Conservation (phyloP, 352 stramenopile species). For the Phytophthora syringae region DNA sequence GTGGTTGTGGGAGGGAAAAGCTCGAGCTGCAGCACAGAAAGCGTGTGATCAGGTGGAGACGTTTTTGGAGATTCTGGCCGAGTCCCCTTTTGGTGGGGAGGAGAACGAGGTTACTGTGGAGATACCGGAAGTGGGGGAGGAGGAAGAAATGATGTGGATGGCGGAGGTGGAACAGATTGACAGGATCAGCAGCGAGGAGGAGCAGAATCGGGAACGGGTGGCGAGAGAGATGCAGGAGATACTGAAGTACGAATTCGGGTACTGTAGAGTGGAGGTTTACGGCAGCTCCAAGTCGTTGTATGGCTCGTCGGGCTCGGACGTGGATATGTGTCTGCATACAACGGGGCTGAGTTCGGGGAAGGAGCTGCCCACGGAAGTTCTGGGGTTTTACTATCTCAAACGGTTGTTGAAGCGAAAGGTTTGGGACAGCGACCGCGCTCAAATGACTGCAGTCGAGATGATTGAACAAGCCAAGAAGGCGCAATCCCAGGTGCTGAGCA, state of each 20-base stretch:
- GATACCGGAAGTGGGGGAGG: not conserved
- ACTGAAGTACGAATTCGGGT: constrained; percentile 27
- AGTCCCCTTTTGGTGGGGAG: constrained; percentile 6
- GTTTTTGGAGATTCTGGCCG: constrained; percentile 49
- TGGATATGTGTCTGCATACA: constrained; percentile 63
- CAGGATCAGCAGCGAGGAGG: constrained; percentile 36
- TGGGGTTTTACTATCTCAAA: constrained; percentile 47
- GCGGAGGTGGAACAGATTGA: constrained; percentile 39
- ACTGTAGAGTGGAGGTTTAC: constrained; percentile 53
- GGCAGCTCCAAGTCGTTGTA: constrained; percentile 75
- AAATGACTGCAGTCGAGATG: constrained; percentile 13
- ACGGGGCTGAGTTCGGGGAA: not conserved
- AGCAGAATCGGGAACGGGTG: constrained; percentile 35
- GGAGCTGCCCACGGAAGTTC: constrained; percentile 6
- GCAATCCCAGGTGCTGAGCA: constrained; percentile 11
- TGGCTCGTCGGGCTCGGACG: constrained; percentile 62
- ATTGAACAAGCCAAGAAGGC: constrained; percentile 36
- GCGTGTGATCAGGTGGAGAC: constrained; percentile 32
- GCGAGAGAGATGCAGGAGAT: constrained; percentile 37
- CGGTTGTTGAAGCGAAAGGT: constrained; percentile 36
- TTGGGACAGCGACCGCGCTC: constrained; percentile 9
- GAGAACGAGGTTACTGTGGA: constrained; percentile 3
- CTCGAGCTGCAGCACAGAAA: constrained; percentile 13
- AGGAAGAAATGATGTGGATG: not conserved
- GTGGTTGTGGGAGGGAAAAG: constrained; percentile 30